Evolutionary conservation across 2,329 filamentous ascomycete species (phyloP).

Genomic region (Mycocentrospora acerina): DNA sequence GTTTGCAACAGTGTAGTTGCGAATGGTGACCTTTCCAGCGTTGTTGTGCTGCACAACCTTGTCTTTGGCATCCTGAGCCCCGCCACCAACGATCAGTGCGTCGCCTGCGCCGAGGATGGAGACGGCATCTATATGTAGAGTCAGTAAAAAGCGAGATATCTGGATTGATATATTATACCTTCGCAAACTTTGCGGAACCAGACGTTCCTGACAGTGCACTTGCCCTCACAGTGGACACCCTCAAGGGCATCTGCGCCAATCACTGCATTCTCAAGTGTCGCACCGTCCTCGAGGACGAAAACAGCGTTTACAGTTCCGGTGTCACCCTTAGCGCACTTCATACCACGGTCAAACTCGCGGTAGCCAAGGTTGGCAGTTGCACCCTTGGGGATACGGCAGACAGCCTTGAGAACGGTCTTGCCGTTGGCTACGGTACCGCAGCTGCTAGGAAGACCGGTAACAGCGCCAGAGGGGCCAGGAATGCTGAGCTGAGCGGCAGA

Average conservation of each 20-base stretch:
- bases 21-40: constrained; percentile 19
- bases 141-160: no score
- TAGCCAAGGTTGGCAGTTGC: neutral
- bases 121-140: no score
- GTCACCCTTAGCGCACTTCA: neutral
- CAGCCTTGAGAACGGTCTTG: neutral
- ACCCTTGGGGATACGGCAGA: neutral
- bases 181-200: constrained; percentile 26
- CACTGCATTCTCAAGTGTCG: constrained; percentile 53
- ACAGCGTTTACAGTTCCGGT: constrained; percentile 40
- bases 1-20: constrained; percentile 34
- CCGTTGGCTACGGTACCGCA: neutral
- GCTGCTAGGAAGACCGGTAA: no score
- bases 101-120: constrained; percentile 15
- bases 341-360: constrained; percentile 5
- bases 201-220: constrained; percentile 43
- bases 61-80: constrained; percentile 26
- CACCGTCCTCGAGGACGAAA: constrained; percentile 53
- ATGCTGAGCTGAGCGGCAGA: constrained; percentile 1
- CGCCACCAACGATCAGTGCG: constrained; percentile 38
- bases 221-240: constrained; percentile 52
- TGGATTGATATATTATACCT: no score
- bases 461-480: no score
- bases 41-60: constrained; percentile 37
- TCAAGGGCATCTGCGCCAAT: constrained; percentile 52